Percentiles rank a stretch among this genome's conserved stretches.
Evolutionary conservation across 257 asterid genomes (phyloP).

Genomic region (Solanum boliviense): DNA sequence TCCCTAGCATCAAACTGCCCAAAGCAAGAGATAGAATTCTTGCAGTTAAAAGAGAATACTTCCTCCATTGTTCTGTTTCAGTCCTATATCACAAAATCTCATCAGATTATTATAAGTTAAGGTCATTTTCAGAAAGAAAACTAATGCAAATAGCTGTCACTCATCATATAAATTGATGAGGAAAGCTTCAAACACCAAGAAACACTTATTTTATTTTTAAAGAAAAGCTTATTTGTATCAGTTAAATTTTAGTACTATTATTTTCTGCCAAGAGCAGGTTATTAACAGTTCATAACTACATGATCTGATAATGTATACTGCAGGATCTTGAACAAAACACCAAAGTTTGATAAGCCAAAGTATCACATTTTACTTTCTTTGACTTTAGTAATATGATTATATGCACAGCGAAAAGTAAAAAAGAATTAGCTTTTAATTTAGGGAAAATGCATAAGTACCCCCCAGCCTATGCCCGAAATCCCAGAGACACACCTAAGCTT

Average conservation of each 20-base stretch:
- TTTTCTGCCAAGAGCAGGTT: neutral
- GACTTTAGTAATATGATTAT: neutral
- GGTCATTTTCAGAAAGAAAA: neutral
- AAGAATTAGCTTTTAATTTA: no score
- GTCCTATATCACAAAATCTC: slow-evolving; percentile 18
- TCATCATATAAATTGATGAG: neutral
- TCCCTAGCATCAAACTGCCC: slow-evolving; percentile 71
- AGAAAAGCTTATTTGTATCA: neutral
- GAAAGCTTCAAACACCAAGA: neutral
- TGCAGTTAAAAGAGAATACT: slow-evolving; percentile 35
- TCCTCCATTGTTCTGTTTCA: slow-evolving; percentile 26
- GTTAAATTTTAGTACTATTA: no score
- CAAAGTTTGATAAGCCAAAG: neutral
- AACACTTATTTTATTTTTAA: neutral
- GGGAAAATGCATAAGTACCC: no score
- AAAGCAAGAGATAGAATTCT: slow-evolving; percentile 42
- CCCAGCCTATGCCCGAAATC: no score
- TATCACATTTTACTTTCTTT: neutral
- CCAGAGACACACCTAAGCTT: no score
- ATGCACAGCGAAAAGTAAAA: neutral
- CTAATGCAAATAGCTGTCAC: neutral
- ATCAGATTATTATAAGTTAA: neutral
- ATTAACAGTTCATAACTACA: no score
- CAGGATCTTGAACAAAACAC: no score
- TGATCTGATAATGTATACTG: no score